Percentiles rank a stretch among this genome's conserved stretches.
phyloP scores from a whole-genome alignment of 2,329 filamentous ascomycete genomes.

The Botrytis cinerea region DNA sequence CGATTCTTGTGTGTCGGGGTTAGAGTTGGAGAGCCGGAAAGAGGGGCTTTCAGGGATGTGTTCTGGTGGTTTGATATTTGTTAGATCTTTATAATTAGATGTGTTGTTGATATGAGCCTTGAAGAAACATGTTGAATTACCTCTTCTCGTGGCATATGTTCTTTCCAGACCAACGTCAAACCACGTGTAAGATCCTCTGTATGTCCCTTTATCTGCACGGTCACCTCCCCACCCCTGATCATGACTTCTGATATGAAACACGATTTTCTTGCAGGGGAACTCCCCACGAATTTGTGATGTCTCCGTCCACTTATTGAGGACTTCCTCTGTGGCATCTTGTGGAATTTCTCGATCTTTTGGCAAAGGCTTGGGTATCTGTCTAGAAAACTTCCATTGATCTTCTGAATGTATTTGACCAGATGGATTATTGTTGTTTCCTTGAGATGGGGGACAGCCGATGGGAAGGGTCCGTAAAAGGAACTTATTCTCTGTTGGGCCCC shows the following conservation, averaged over 20 bases:
- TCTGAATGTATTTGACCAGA: conserved; percentile 20
- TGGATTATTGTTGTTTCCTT: conserved; percentile 6
- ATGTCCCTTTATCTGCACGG: conserved; percentile 44
- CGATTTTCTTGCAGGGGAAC: conserved; percentile 59
- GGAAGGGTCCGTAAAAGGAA: conserved; percentile 44
- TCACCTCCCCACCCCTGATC: conserved; percentile 60
- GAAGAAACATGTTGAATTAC: conserved; percentile 23
- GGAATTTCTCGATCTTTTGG: conserved; percentile 14
- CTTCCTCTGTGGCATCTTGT: conserved; percentile 31
- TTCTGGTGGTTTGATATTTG: not conserved
- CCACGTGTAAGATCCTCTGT: conserved; percentile 58
- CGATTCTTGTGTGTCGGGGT: not conserved
- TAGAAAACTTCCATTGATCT: conserved; percentile 19
- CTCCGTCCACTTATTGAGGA: conserved; percentile 31
- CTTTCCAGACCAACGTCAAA: conserved; percentile 63
- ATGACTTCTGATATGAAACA: conserved; percentile 57
- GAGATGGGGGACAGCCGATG: conserved; percentile 30
- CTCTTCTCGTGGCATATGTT: conserved; percentile 46
- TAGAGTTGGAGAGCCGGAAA: conserved; percentile 8
- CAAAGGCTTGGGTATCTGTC: conserved; percentile 28
- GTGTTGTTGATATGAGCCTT: not conserved
- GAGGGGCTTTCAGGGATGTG: conserved; percentile 1
- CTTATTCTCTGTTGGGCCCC: conserved; percentile 41
- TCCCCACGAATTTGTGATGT: conserved; percentile 33
- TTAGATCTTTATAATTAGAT: not conserved